These are phyloP conservation scores for Penicillium soppii DNA, from an alignment of 495 filamentous ascomycete species.

Conservation along the genomic window DNA sequence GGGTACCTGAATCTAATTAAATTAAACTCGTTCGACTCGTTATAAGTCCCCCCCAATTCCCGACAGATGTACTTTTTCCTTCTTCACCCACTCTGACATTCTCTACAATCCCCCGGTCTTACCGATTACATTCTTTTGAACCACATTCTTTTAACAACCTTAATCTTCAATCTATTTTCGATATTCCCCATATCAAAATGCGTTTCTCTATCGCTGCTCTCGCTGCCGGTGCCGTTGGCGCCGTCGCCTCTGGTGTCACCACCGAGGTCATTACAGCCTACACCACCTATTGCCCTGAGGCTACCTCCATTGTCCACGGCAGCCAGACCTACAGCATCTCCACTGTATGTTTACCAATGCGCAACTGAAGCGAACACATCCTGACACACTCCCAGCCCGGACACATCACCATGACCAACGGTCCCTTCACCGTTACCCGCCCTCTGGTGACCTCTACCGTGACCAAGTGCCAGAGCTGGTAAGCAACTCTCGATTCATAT, in stretches of 20 bases:
- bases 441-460: conserved; percentile 62
- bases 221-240: conserved; percentile 61
- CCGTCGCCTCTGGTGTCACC: conserved; percentile 53
- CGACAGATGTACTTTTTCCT: too few species aligned
- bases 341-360: conserved; percentile 47
- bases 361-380: conserved; percentile 9
- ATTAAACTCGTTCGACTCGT: conserved; percentile 5
- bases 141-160: conserved; percentile 23
- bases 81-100: conserved; percentile 22
- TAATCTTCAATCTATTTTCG: conserved; percentile 11
- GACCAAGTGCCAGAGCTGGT: conserved; percentile 68
- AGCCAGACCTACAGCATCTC: conserved; percentile 77
- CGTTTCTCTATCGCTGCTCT: conserved; percentile 80
- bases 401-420: conserved; percentile 71
- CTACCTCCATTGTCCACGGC: conserved; percentile 70
- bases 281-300: conserved; percentile 82
- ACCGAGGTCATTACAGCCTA: conserved; percentile 78
- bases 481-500: conserved; percentile 13
- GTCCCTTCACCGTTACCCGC: conserved; percentile 63
- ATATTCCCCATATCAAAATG: conserved; percentile 62
- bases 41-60: conserved; percentile 16
- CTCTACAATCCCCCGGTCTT: conserved; percentile 32
- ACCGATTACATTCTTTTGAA: conserved; percentile 56
- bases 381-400: conserved; percentile 51
- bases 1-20: conserved; percentile 26